phyloP scores from a whole-genome alignment of 2,329 filamentous ascomycete species.

The Neopestalotiopsis rosae region DNA sequence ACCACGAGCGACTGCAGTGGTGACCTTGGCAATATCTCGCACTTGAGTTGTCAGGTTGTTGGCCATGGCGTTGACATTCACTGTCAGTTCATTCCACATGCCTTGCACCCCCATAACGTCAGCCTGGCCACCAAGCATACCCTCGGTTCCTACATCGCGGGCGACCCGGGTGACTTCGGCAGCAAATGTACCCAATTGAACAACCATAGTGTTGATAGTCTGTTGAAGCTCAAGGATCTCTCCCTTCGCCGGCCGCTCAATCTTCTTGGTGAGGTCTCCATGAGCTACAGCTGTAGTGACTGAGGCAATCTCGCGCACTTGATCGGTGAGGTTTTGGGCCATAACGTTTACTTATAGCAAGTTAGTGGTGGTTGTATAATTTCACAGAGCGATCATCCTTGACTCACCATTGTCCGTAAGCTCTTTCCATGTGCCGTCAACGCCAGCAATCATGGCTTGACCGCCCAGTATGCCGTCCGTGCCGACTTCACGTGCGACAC shows the following conservation, averaged over 20 bases:
- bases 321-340: conserved; percentile 82
- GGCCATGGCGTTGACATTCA: conserved; percentile 88
- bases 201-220: conserved; percentile 90
- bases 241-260: conserved; percentile 79
- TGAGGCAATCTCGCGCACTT: conserved; percentile 85
- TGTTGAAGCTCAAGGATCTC: conserved; percentile 85
- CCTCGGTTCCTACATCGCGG: conserved; percentile 83
- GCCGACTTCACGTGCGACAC: conserved; percentile 92
- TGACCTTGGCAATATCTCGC: conserved; percentile 89
- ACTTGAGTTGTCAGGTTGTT: conserved; percentile 88
- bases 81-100: conserved; percentile 87
- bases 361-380: conserved; percentile 31
- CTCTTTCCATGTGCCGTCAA: conserved; percentile 97
- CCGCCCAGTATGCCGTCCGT: conserved; percentile 94
- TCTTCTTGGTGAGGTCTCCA: conserved; percentile 84
- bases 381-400: neutral
- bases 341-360: conserved; percentile 72
- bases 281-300: conserved; percentile 85
- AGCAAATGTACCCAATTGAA: conserved; percentile 82
- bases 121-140: conserved; percentile 81
- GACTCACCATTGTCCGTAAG: conserved; percentile 79
- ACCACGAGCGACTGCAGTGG: conserved; percentile 76
- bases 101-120: conserved; percentile 84
- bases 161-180: conserved; percentile 84
- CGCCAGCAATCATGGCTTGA: conserved; percentile 90